phyloP scores from a whole-genome alignment of 148 eudicot species.

The Diospyros lotus region DNA sequence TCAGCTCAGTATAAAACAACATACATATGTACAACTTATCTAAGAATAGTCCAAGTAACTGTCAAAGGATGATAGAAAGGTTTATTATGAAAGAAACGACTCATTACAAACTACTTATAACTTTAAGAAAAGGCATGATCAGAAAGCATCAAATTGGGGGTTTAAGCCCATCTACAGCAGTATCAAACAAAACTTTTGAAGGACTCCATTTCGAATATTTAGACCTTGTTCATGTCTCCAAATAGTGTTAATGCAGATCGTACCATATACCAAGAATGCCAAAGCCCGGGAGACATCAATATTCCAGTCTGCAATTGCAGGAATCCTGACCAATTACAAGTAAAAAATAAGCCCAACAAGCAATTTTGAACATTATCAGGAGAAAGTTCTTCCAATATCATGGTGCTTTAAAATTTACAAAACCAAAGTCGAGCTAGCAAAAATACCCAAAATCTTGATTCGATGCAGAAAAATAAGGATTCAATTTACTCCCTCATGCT shows the following conservation, averaged over 20 bases:
- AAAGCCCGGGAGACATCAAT: not conserved
- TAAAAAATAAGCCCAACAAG: too few relatives aligned
- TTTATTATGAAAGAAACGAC: constrained; percentile 1
- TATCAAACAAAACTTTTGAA: not conserved
- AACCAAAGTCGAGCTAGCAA: not conserved
- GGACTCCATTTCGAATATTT: not conserved
- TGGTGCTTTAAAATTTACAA: not conserved
- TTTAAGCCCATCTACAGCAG: not conserved
- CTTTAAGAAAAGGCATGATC: too few relatives aligned
- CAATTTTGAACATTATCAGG: too few relatives aligned
- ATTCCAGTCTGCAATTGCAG: too few relatives aligned
- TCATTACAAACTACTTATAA: too few relatives aligned
- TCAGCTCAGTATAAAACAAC: not conserved
- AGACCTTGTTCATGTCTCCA: not conserved
- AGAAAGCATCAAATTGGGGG: too few relatives aligned
- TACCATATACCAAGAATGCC: not conserved
- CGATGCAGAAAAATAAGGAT: not conserved
- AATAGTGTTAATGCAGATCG: not conserved
- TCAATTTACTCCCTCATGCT: constrained; percentile 37
- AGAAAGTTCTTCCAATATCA: too few relatives aligned
- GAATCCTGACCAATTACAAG: too few relatives aligned
- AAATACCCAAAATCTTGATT: not conserved
- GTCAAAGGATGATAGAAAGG: constrained; percentile 23
- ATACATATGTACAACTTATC: not conserved
- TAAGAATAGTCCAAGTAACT: constrained; percentile 13